phyloP scores from a whole-genome alignment of 352 stramenopile genomes.

The Globisporangium carolinianum region DNA sequence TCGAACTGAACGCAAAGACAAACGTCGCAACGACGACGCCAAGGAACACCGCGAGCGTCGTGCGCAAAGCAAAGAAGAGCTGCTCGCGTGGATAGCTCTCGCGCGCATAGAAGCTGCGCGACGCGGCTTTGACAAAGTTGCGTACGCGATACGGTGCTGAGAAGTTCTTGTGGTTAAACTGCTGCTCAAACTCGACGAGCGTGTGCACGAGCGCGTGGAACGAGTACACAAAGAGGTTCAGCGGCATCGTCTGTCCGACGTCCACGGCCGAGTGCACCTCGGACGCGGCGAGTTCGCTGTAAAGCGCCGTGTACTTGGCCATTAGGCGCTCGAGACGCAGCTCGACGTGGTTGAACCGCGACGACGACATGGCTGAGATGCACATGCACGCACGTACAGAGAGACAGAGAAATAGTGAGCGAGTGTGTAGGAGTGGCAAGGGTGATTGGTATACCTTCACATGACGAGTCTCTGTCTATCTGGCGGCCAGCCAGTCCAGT shows the following conservation, averaged over 20 bases:
- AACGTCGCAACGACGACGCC: constrained; percentile 59
- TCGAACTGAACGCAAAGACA: constrained; percentile 66
- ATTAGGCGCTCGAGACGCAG: constrained; percentile 42
- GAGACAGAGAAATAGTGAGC: constrained; percentile 19
- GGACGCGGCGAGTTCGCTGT: constrained; percentile 22
- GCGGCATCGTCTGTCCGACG: no score
- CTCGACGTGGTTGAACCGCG: constrained; percentile 48
- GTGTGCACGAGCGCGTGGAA: constrained; percentile 64
- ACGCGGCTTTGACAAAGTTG: no score
- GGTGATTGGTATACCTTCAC: no score
- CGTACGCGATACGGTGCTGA: constrained; percentile 7
- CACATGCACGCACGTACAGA: constrained; percentile 7
- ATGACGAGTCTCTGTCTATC: no score
- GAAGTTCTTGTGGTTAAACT: constrained; percentile 74
- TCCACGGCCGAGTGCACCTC: background rate
- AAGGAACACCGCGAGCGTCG: constrained; percentile 52
- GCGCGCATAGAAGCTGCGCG: no score
- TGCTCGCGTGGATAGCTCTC: no score
- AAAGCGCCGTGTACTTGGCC: constrained; percentile 49
- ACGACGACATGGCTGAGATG: constrained; percentile 22
- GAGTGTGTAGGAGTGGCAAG: no score
- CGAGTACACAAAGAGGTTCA: constrained; percentile 54
- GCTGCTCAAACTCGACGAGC: constrained; percentile 52
- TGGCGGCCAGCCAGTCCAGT: background rate
- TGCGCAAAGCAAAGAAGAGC: constrained; percentile 25